Evolutionary conservation across 2,329 filamentous ascomycete genomes (phyloP).

Genomic region (Penicillium sp.): DNA sequence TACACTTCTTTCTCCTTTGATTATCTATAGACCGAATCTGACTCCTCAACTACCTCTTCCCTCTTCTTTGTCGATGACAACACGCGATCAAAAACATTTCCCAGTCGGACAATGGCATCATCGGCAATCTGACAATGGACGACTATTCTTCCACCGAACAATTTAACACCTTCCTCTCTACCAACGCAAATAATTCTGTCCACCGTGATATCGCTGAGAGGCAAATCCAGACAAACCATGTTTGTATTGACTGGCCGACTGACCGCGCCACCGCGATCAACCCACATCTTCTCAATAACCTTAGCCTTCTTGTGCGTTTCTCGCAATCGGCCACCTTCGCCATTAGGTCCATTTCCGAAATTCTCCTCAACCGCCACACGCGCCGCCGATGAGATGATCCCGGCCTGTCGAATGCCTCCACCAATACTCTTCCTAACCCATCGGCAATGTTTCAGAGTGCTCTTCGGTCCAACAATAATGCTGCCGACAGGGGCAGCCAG

Average conservation of each 20-base stretch:
- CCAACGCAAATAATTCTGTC: neutral
- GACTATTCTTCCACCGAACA: neutral
- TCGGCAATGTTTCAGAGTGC: neutral
- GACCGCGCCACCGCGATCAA: too few species aligned
- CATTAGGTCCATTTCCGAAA: too few species aligned
- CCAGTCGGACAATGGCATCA: neutral
- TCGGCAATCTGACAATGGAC: neutral
- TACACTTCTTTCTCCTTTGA: neutral
- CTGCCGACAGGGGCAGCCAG: neutral
- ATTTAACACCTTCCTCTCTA: neutral
- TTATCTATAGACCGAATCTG: neutral
- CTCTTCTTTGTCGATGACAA: neutral
- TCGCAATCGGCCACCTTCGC: too few species aligned
- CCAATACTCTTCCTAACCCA: neutral
- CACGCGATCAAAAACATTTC: neutral
- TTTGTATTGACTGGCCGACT: too few species aligned
- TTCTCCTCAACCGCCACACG: too few species aligned
- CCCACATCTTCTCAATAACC: too few species aligned
- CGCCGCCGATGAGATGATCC: neutral
- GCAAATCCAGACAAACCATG: too few species aligned
- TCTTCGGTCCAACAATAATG: neutral
- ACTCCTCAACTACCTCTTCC: neutral
- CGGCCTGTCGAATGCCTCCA: neutral
- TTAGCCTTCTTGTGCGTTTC: too few species aligned
- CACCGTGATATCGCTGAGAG: neutral